A percentile compares a stretch with the other conserved stretches of the same genome.
Evolutionary conservation across 805 yeast genomes (phyloP).

Genomic region (Cyberlindnera suaveolens): DNA sequence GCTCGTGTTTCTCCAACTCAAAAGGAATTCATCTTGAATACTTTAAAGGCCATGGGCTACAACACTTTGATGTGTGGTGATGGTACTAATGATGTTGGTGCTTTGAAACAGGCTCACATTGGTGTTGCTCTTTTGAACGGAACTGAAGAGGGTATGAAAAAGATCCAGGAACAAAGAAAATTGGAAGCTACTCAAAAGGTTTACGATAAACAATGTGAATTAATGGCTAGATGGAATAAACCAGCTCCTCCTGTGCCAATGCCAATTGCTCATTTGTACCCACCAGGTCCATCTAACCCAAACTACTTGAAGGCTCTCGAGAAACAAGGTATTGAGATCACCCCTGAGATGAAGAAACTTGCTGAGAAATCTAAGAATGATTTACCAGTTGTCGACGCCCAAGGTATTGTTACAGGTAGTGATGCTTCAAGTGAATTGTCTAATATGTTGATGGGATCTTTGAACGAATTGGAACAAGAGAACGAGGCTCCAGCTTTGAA

Average conservation of each 20-base stretch:
- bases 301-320: conserved; percentile 81
- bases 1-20: conserved; percentile 97
- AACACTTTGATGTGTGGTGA: conserved; percentile 98
- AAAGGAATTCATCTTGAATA: conserved; percentile 83
- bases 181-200: conserved; percentile 56
- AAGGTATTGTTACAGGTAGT: conserved; percentile 24
- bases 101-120: conserved; percentile 95
- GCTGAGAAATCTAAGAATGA: conserved; percentile 42
- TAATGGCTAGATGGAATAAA: conserved; percentile 76
- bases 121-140: conserved; percentile 98
- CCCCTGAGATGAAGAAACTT: conserved; percentile 61
- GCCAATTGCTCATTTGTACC: conserved; percentile 88
- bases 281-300: conserved; percentile 93
- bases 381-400: conserved; percentile 29
- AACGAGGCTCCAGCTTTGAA: conserved; percentile 88
- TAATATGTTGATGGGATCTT: conserved; percentile 54
- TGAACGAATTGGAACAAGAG: conserved; percentile 53
- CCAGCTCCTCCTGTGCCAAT: conserved; percentile 81
- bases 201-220: conserved; percentile 77
- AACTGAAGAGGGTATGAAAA: conserved; percentile 89
- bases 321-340: conserved; percentile 72
- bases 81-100: conserved; percentile 99
- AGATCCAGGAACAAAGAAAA: conserved; percentile 75
- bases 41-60: conserved; percentile 83
- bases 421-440: conserved; percentile 44